phyloP scores from a whole-genome alignment of 108 stramenopile genomes.

The Craspedostauros australis region DNA sequence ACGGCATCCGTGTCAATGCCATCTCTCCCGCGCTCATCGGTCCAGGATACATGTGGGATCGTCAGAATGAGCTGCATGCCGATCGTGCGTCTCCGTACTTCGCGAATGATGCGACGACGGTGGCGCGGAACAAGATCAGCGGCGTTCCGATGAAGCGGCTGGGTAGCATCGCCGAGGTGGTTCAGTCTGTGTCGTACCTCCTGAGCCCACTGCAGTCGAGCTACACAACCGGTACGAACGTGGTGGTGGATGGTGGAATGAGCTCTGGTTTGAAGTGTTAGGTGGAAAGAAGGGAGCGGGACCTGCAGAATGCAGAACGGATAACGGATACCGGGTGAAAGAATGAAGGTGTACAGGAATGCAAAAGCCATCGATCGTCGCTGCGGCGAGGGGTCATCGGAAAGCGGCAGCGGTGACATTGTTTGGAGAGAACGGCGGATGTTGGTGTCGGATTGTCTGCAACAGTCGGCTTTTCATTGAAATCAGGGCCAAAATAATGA shows the following conservation, averaged over 20 bases:
- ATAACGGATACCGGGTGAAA: too few species aligned
- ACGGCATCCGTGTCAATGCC: constrained; percentile 85
- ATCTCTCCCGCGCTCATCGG: constrained; percentile 88
- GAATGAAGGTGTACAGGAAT: too few species aligned
- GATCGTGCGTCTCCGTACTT: constrained; percentile 76
- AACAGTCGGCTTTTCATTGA: too few species aligned
- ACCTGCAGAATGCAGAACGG: too few species aligned
- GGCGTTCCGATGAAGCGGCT: constrained; percentile 87
- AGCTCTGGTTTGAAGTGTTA: constrained; percentile 30
- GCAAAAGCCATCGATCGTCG: too few species aligned
- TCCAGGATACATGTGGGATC: constrained; percentile 90
- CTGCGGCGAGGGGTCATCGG: too few species aligned
- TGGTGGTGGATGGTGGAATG: constrained; percentile 88
- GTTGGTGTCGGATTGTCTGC: too few species aligned
- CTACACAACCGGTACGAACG: constrained; percentile 80
- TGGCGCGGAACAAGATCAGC: constrained; percentile 70
- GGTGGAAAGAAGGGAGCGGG: background rate
- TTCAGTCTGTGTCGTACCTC: constrained; percentile 80
- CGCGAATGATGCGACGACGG: constrained; percentile 59
- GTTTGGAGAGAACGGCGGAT: too few species aligned
- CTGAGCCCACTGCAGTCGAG: constrained; percentile 71
- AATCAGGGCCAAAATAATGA: too few species aligned
- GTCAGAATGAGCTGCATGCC: constrained; percentile 89
- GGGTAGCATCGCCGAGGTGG: constrained; percentile 78
- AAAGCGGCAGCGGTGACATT: too few species aligned